Conservation (phyloP, 2,329 filamentous ascomycete species). For the Stemphylium vesicarium region DNA sequence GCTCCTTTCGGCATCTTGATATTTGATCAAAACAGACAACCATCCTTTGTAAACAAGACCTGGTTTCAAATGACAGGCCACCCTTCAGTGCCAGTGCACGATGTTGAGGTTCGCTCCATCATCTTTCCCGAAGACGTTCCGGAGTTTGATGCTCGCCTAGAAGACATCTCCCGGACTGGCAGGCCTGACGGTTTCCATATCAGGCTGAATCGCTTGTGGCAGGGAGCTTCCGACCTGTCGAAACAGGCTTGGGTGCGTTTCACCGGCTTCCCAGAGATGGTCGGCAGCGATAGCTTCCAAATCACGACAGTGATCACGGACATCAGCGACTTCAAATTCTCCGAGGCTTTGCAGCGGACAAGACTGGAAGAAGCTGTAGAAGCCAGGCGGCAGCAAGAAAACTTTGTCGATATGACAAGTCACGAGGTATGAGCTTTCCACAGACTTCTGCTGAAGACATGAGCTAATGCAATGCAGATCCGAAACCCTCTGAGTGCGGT, state of each 20-base stretch:
- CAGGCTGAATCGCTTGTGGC: neutral
- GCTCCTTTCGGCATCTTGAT: neutral
- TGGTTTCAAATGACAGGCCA: conserved; percentile 7
- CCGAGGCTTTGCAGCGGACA: neutral
- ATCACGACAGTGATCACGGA: conserved; percentile 1
- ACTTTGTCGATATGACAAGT: neutral
- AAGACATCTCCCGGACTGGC: neutral
- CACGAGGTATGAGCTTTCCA: neutral
- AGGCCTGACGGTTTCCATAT: neutral
- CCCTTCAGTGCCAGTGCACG: neutral
- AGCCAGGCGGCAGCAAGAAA: conserved; percentile 5
- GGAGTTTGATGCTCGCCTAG: neutral
- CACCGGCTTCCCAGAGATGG: neutral
- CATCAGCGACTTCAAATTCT: conserved; percentile 3
- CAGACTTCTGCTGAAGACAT: neutral
- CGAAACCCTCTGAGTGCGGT: conserved; percentile 4
- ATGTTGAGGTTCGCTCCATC: neutral
- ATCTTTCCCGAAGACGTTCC: neutral
- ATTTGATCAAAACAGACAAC: neutral
- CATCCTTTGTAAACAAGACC: conserved; percentile 4
- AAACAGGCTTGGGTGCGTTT: conserved; percentile 3
- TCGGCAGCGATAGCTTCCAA: neutral
- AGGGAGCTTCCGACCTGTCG: neutral
- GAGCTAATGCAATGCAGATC: neutral
- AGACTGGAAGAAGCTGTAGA: conserved; percentile 1